Evolutionary conservation across 257 asterid species (phyloP).

Genomic region (Plantago major): DNA sequence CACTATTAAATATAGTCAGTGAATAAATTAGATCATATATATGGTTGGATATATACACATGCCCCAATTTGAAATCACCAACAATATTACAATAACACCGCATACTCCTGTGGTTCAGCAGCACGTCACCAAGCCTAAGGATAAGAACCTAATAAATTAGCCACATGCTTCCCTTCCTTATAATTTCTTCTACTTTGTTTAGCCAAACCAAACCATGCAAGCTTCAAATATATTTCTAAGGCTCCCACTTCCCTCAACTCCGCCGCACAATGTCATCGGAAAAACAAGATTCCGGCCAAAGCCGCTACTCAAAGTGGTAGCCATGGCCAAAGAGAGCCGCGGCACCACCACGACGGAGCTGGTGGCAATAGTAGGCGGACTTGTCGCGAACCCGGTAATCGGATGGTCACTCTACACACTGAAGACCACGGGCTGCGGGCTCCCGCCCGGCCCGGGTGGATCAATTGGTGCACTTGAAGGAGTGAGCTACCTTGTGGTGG

Average conservation of each 20-base stretch:
- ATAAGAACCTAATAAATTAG: not conserved
- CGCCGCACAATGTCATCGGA: conserved; percentile 15
- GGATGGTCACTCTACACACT: conserved; percentile 92
- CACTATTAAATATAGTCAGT: too few species aligned
- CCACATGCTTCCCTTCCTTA: not conserved
- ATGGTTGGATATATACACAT: too few species aligned
- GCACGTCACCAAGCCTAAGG: too few species aligned
- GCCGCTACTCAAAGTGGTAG: conserved; percentile 19
- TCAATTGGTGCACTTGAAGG: conserved; percentile 88
- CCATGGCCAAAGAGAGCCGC: conserved; percentile 58
- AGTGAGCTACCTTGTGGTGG: conserved; percentile 74
- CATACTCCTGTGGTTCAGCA: too few species aligned
- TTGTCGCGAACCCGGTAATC: conserved; percentile 64
- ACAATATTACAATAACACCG: too few species aligned
- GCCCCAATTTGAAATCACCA: too few species aligned
- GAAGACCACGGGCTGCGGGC: conserved; percentile 87
- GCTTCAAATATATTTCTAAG: conserved; percentile 12
- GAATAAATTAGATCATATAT: too few species aligned
- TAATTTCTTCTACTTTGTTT: too few species aligned
- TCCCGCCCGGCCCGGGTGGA: conserved; percentile 93
- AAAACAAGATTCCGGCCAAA: conserved; percentile 20
- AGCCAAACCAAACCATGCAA: conserved; percentile 7
- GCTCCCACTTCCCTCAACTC: conserved; percentile 12
- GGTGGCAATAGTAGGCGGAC: conserved; percentile 51
- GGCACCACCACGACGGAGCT: conserved; percentile 31